Base-by-base conservation (phyloP, 1,139 yeast species). In the Pneumocystis carinii region DNA sequence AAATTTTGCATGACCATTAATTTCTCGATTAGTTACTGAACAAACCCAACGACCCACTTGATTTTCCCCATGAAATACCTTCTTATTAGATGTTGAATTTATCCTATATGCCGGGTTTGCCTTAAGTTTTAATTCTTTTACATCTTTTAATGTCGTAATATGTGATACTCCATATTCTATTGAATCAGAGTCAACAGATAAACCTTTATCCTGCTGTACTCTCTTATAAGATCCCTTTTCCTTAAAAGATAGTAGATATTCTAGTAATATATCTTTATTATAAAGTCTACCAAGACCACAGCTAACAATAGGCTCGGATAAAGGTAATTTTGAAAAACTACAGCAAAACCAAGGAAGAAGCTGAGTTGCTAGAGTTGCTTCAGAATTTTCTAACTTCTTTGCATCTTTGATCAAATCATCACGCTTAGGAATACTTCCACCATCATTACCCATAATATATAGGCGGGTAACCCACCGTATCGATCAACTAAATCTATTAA, bases 221-320 rank as follows among this genome's bases (percentile, higher is more conserved):
- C 10, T 41, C 2, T 17, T 24, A 6, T 19, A 17, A 17, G 27
- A 62, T 35, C 71, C 72, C 14, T 37, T 57, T 19, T 57, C 59
- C 14, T 48, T 48, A 24, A 75, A 75, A 36, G 75, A 75, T 2
- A 86, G 71, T 19, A 87, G 71, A 71, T 79, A 78, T 69, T 85
- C 86, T 15, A 90, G 69, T 0, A 87, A 72, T 48, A 84, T 76
- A 66, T 86, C 90, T 68, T 87, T 87, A 67, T 84, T 81, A 72
- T 81, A 87, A n/a, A 90, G 70, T 42, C 77, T 72, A 0, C 97
- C 97, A 65, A 75, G 75, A 71, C 78, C 85, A 73, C 89, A 96
- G 38, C 90, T 81, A 6, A 86, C 87, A 2, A 88, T 75, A 0
- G 85, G 87, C 6, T 71, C 72, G 10, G 66, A 69, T 27, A 83